Percentiles rank a stretch among this genome's conserved stretches.
Conservation (phyloP, 345 rosid genomes). For the Acer negundo region DNA sequence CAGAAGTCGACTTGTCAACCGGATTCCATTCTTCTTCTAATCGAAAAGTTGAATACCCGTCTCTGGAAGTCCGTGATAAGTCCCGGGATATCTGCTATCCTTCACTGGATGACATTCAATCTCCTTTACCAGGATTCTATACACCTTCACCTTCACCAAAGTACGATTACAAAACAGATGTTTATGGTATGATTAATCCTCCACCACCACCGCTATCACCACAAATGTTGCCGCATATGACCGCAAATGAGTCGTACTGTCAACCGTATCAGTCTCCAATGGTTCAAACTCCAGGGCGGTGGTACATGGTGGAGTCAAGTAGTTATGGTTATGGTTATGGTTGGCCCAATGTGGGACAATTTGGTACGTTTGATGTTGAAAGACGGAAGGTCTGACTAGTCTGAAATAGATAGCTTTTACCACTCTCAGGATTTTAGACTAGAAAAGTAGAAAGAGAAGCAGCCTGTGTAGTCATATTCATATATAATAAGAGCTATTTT, state of each 20-base stretch:
- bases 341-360: not conserved
- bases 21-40: not conserved
- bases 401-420: not conserved
- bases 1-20: not conserved
- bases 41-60: conserved; percentile 18
- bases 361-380: not conserved
- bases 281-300: conserved; percentile 9
- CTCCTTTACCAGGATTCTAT: conserved; percentile 2
- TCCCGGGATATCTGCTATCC: conserved; percentile 14
- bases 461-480: not conserved
- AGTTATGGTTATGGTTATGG: not conserved
- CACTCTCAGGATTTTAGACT: not conserved
- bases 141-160: conserved; percentile 10
- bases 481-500: not conserved
- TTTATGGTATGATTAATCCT: not conserved
- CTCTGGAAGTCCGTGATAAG: conserved; percentile 2
- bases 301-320: conserved; percentile 22
- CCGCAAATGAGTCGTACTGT: not conserved
- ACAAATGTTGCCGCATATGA: not conserved
- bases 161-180: not conserved
- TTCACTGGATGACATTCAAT: not conserved
- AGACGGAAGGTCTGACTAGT: not conserved
- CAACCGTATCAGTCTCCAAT: conserved; percentile 10
- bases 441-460: not conserved
- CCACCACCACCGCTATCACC: conserved; percentile 4